Evolutionary conservation across 2,329 filamentous ascomycete genomes (phyloP).

Genomic region (Chalaropsis thielavioides): DNA sequence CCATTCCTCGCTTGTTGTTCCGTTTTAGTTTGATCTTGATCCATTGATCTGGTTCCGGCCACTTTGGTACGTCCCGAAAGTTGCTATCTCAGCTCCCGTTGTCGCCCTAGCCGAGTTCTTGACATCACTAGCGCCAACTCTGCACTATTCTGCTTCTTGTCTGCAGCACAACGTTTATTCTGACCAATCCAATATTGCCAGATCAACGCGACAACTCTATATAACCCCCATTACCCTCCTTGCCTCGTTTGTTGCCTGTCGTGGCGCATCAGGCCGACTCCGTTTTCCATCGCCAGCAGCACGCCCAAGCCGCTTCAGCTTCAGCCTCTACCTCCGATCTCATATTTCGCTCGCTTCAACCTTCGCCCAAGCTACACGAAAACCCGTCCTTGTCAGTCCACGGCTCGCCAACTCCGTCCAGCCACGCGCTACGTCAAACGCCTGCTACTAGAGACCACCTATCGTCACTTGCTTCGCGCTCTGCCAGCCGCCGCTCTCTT

Average conservation of each 20-base stretch:
- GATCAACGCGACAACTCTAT: neutral
- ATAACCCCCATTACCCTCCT: neutral
- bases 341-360: constrained; percentile 29
- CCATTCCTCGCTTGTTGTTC: constrained; percentile 4
- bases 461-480: constrained; percentile 18
- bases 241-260: constrained; percentile 14
- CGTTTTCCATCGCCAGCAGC: constrained; percentile 16
- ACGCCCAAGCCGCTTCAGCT: constrained; percentile 10
- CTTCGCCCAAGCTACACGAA: constrained; percentile 35
- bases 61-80: constrained; percentile 2
- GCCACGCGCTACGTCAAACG: constrained; percentile 19
- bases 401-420: constrained; percentile 33
- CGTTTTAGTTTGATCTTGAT: constrained; percentile 4
- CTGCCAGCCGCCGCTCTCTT: constrained; percentile 20
- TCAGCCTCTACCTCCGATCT: neutral
- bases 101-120: neutral
- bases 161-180: neutral
- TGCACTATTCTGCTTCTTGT: neutral
- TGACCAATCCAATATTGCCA: neutral
- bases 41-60: constrained; percentile 3
- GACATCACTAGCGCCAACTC: neutral
- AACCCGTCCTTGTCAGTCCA: constrained; percentile 27
- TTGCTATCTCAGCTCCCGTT: neutral
- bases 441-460: constrained; percentile 6
- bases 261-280: constrained; percentile 15